Percentiles rank a stretch among this genome's conserved stretches.
Conservation (phyloP, 805 yeast genomes). For the Blastobotrys attinorum region DNA sequence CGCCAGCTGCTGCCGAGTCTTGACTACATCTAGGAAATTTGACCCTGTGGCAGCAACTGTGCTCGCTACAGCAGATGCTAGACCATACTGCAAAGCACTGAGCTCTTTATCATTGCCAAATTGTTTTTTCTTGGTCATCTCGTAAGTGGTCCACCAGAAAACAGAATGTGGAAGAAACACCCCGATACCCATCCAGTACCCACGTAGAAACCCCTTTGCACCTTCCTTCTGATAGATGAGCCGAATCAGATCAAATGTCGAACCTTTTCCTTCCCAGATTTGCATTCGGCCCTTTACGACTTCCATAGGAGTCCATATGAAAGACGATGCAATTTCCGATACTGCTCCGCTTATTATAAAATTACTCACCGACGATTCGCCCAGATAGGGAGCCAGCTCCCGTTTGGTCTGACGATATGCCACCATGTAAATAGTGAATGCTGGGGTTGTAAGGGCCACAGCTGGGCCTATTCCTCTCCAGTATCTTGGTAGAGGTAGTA, state of each 20-base stretch:
- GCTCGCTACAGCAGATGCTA: constrained; percentile 31
- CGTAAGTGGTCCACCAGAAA: constrained; percentile 22
- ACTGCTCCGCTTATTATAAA: constrained; percentile 31
- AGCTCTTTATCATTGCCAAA: constrained; percentile 5
- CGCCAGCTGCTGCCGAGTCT: constrained; percentile 37
- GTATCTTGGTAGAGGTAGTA: constrained; percentile 30
- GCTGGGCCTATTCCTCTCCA: constrained; percentile 36
- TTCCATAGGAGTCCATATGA: constrained; percentile 39
- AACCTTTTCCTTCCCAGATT: constrained; percentile 18
- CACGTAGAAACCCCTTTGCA: constrained; percentile 15
- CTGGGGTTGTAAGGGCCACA: constrained; percentile 33
- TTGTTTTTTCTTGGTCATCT: constrained; percentile 6
- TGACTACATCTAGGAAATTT: constrained; percentile 35
- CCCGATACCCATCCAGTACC: constrained; percentile 18
- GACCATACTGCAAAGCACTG: constrained; percentile 21
- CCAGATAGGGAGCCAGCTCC: constrained; percentile 28
- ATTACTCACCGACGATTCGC: constrained; percentile 29
- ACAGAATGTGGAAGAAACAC: constrained; percentile 19
- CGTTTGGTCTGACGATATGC: constrained; percentile 33
- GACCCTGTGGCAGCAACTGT: constrained; percentile 28
- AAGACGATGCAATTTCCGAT: constrained; percentile 32
- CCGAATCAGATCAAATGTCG: constrained; percentile 17
- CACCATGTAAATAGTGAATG: constrained; percentile 34
- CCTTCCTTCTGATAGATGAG: constrained; percentile 14
- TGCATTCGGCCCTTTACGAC: constrained; percentile 37